Conservation (phyloP, 345 rosid species). For the Ailanthus altissimus region DNA sequence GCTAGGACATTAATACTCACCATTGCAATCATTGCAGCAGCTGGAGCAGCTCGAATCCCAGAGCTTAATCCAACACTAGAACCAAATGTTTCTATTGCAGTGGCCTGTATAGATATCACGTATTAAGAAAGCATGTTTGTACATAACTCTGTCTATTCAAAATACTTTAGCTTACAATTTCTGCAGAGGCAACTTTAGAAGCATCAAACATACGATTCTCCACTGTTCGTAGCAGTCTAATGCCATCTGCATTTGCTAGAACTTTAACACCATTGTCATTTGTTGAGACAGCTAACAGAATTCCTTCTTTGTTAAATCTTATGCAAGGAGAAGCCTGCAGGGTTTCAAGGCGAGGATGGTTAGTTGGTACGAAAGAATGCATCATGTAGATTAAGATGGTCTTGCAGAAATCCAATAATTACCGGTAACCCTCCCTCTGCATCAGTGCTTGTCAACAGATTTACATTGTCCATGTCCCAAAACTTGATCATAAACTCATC, state of each 20-base stretch:
- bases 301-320: conserved; percentile 80
- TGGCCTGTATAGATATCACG: conserved; percentile 40
- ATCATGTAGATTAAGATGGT: conserved; percentile 14
- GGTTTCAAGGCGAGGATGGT: conserved; percentile 20
- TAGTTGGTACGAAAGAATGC: conserved; percentile 15
- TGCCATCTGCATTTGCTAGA: conserved; percentile 77
- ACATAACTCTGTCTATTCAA: neutral
- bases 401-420: conserved; percentile 24
- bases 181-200: conserved; percentile 66
- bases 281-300: conserved; percentile 76
- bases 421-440: conserved; percentile 89
- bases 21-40: conserved; percentile 58
- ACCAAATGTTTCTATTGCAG: conserved; percentile 46
- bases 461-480: conserved; percentile 80
- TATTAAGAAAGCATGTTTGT: conserved; percentile 20
- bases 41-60: conserved; percentile 51
- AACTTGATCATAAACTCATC: conserved; percentile 75
- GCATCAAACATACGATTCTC: conserved; percentile 82
- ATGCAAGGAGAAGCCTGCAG: conserved; percentile 81
- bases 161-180: conserved; percentile 50
- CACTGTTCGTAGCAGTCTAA: conserved; percentile 58
- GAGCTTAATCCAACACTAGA: conserved; percentile 55
- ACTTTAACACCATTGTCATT: conserved; percentile 72
- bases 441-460: conserved; percentile 54
- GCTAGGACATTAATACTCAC: conserved; percentile 39